Percentiles rank a stretch among this genome's conserved stretches.
Evolutionary conservation across 2,329 filamentous ascomycete genomes (phyloP).

Genomic region (Penicillium olsonii): DNA sequence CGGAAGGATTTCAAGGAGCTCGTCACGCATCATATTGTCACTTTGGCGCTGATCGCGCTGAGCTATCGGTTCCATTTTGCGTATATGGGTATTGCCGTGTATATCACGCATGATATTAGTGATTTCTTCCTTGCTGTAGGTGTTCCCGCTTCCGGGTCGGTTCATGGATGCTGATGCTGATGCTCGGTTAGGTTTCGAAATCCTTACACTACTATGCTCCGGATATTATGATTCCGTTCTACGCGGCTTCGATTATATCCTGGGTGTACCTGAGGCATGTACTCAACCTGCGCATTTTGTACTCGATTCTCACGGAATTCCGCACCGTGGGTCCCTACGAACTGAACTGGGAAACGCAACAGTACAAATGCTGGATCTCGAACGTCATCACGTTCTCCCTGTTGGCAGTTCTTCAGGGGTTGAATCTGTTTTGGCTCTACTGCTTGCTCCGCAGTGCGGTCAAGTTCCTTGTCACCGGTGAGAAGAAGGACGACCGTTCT

Average conservation of each 20-base stretch:
- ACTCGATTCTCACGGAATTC: constrained; percentile 43
- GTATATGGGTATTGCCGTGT: constrained; percentile 86
- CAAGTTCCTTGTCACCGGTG: constrained; percentile 35
- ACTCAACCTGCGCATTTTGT: constrained; percentile 44
- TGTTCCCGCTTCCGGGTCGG: background rate
- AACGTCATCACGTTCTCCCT: constrained; percentile 43
- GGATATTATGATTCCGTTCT: constrained; percentile 73
- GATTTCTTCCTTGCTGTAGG: constrained; percentile 87
- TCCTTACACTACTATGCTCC: constrained; percentile 84
- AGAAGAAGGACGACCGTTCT: constrained; percentile 50
- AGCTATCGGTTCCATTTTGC: constrained; percentile 95
- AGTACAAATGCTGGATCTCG: constrained; percentile 47
- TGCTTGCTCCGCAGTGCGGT: constrained; percentile 39
- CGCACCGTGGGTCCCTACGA: constrained; percentile 43
- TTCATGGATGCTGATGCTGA: background rate
- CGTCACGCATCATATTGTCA: constrained; percentile 85
- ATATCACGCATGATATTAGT: constrained; percentile 87
- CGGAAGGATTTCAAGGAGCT: constrained; percentile 91
- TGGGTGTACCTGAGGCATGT: constrained; percentile 91
- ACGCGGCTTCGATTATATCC: constrained; percentile 72
- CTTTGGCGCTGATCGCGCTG: constrained; percentile 73
- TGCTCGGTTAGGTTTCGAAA: constrained; percentile 69
- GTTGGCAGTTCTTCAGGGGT: constrained; percentile 39
- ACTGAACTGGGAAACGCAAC: constrained; percentile 46
- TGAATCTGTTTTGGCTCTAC: constrained; percentile 46